Percentiles rank a stretch among this genome's conserved stretches.
phyloP scores from a whole-genome alignment of 371 early-diverging fungal species.

The Mucor racemosus region DNA sequence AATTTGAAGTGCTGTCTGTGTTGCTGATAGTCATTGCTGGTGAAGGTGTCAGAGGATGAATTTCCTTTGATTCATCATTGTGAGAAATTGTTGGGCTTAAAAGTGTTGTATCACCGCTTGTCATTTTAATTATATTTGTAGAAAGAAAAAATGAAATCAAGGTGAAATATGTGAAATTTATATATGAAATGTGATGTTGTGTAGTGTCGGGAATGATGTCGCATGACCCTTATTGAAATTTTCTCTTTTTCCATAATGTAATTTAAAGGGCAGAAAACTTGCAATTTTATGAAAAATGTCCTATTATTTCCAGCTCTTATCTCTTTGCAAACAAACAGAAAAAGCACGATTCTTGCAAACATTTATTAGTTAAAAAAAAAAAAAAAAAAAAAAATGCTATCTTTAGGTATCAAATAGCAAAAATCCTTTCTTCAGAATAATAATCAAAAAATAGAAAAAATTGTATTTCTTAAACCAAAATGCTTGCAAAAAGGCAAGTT shows the following conservation, averaged over 20 bases:
- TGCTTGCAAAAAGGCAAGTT: too few relatives aligned
- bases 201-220: constrained; percentile 30
- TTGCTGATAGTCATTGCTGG: constrained; percentile 27
- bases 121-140: constrained; percentile 10
- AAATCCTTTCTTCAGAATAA: too few relatives aligned
- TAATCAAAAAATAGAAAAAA: neutral
- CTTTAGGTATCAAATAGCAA: too few relatives aligned
- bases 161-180: constrained; percentile 13
- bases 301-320: too few relatives aligned
- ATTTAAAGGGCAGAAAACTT: constrained; percentile 20
- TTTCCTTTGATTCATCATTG: too few relatives aligned
- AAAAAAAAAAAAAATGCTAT: neutral
- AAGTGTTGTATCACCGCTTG: neutral
- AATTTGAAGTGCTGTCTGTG: constrained; percentile 16
- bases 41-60: constrained; percentile 10
- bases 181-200: constrained; percentile 2
- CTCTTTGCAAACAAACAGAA: constrained; percentile 1
- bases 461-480: neutral
- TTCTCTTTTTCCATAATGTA: neutral
- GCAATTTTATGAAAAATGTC: neutral
- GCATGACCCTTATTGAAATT: constrained; percentile 24
- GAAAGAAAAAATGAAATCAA: constrained; percentile 19
- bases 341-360: too few relatives aligned
- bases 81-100: neutral
- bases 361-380: neutral